Conservation (phyloP, 1,284 basidiomycete genomes). For the Singerocomus inundabilis region DNA sequence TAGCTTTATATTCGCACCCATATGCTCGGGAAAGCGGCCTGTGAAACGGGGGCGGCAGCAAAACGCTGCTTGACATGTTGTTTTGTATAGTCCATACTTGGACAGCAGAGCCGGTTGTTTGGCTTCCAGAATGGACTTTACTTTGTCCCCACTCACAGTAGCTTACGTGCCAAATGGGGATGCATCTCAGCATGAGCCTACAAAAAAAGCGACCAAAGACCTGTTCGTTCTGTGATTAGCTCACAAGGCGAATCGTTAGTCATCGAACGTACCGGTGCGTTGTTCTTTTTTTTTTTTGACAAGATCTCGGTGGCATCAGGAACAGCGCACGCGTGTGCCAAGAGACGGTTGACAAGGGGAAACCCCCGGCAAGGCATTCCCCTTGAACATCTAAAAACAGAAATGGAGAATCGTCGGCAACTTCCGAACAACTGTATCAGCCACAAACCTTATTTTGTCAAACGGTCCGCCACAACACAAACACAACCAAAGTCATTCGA, state of each 20-base stretch:
- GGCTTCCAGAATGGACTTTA: background rate
- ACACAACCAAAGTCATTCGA: constrained; percentile 27
- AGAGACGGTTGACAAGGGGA: background rate
- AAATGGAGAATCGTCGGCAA: too few species aligned
- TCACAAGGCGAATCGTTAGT: too few species aligned
- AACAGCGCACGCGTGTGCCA: background rate
- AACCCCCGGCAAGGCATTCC: background rate
- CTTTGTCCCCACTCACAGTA: background rate
- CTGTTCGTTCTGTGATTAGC: too few species aligned
- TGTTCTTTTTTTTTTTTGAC: too few species aligned
- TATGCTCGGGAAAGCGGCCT: background rate
- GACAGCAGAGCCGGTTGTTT: background rate
- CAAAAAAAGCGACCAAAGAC: background rate
- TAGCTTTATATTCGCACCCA: background rate
- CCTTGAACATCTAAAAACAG: too few species aligned
- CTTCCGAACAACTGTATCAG: constrained; percentile 35
- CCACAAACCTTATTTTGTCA: constrained; percentile 42
- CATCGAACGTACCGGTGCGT: too few species aligned
- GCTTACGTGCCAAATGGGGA: background rate
- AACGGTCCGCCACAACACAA: constrained; percentile 21
- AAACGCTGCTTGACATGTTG: background rate
- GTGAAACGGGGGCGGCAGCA: background rate
- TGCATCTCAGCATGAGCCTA: too few species aligned
- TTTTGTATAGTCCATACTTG: too few species aligned
- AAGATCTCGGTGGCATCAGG: too few species aligned